Base-by-base conservation (phyloP, 2,329 filamentous ascomycete species). In the Colletotrichum filicis region DNA sequence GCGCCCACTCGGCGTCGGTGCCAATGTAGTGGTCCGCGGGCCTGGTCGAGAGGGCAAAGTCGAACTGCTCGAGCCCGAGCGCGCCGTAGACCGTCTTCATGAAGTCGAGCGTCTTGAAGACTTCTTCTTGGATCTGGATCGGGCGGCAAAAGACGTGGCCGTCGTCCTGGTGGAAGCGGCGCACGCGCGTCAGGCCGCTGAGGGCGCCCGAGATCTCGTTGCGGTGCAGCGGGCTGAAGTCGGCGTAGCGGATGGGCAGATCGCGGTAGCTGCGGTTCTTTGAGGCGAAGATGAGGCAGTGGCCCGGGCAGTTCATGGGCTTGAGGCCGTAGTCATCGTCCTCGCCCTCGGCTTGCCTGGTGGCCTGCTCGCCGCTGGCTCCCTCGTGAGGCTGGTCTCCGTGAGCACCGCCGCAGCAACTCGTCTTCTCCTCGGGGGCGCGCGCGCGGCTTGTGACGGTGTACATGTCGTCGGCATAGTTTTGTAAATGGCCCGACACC, bases 391-490 rank as follows among this genome's bases (percentile, higher is more conserved):
- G 76, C 26, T 30, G 75, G 24, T 69, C 65, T 32, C 73, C 73
- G 12, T 83, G 80, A n/a, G 24, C n/a, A 14, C 28, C 32, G 60
- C 79, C 82, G 68, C 85, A 80, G 68, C 79, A 83, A 6, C 77
- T 75, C 1, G 73, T 61, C 4, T 57, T 63, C 24, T 68, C 22
- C 46, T 72, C 69, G 55, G 62, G 52, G 0, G 66, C 63, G 78
- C 75, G 85, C 75, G 64, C 82, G 79, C 77, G 87, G 59, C 90
- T 89, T 12, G 86, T 91, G 32, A 97, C 95, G 67, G 93, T 92
- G 82, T 95, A 97, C 95, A 97, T 97, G 79, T 97, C 94, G 78
- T 97, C 92, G 72, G 94, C 92, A 83, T 97, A 97, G 81, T 97
- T 97, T 68, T 96, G 92, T 87, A 95, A 91, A 77, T 97, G 95